Evolutionary conservation across 2,329 filamentous ascomycete species (phyloP).

Genomic region (Leptographium radiaticola): DNA sequence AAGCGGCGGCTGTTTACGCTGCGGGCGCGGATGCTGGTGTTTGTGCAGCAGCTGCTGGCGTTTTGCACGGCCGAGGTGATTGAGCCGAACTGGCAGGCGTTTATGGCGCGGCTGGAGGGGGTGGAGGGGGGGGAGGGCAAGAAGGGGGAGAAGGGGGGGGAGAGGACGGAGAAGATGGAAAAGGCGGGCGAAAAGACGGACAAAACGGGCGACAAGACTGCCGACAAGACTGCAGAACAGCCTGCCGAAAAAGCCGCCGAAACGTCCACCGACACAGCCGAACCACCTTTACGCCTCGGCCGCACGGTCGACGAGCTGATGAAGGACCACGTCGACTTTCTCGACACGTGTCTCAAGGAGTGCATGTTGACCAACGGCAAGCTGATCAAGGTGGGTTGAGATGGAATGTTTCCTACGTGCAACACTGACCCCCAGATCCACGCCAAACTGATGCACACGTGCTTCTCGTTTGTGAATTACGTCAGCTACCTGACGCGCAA

Average conservation of each 20-base stretch:
- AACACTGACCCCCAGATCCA: slow-evolving; percentile 64
- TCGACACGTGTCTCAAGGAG: slow-evolving; percentile 95
- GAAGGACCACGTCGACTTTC: slow-evolving; percentile 97
- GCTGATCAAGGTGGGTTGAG: slow-evolving; percentile 59
- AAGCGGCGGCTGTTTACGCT: slow-evolving; percentile 88
- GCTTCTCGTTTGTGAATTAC: slow-evolving; percentile 85
- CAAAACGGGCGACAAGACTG: no score
- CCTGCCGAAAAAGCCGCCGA: no score
- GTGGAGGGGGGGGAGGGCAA: slow-evolving; percentile 15
- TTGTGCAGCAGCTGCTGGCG: slow-evolving; percentile 91
- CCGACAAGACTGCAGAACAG: no score
- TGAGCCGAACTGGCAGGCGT: slow-evolving; percentile 88
- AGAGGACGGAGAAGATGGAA: no score
- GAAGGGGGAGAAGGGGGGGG: slow-evolving; percentile 5
- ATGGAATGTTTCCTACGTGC: no score
- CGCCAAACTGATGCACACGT: slow-evolving; percentile 92
- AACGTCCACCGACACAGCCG: no score
- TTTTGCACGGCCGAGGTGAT: slow-evolving; percentile 97
- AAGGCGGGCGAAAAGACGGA: slow-evolving; percentile 5
- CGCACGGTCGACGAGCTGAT: slow-evolving; percentile 93
- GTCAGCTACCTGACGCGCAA: slow-evolving; percentile 77
- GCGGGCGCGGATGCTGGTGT: slow-evolving; percentile 87
- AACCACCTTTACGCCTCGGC: slow-evolving; percentile 16
- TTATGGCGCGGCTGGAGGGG: slow-evolving; percentile 72
- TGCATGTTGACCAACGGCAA: slow-evolving; percentile 98